These are phyloP conservation scores for Thalassia testudinum DNA, from an alignment of 116 monocot genomes.

Conservation along the genomic window DNA sequence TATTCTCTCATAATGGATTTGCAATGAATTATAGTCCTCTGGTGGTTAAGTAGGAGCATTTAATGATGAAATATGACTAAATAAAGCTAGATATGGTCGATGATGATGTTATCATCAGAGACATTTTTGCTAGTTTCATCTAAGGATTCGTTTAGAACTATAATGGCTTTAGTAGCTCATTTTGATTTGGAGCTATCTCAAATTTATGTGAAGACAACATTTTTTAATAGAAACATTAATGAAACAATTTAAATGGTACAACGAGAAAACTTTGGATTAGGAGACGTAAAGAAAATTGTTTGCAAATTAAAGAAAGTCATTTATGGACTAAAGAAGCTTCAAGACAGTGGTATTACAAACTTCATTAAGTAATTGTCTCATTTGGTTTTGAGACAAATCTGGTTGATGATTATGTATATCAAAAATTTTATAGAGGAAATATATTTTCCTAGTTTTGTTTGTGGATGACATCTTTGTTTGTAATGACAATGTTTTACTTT, in stretches of 20 bases:
- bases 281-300: not conserved
- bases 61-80: too few relatives aligned
- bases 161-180: conserved; percentile 3
- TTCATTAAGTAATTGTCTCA: not conserved
- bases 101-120: too few relatives aligned
- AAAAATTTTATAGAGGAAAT: conserved; percentile 3
- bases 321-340: conserved; percentile 6
- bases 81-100: too few relatives aligned
- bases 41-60: too few relatives aligned
- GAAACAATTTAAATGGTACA: conserved; percentile 4
- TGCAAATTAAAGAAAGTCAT: conserved; percentile 11
- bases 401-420: conserved; percentile 5
- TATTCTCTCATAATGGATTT: too few relatives aligned
- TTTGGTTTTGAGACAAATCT: conserved; percentile 5
- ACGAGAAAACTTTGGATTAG: not conserved
- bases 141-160: conserved; percentile 2
- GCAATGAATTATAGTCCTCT: too few relatives aligned
- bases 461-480: conserved; percentile 8
- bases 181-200: conserved; percentile 5
- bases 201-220: conserved; percentile 5
- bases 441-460: conserved; percentile 5
- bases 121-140: conserved; percentile 2
- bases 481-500: not conserved
- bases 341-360: conserved; percentile 4
- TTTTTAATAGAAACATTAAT: conserved; percentile 2